Conservation (phyloP, 2,329 filamentous ascomycete genomes). For the Diaporthe nobilis region DNA sequence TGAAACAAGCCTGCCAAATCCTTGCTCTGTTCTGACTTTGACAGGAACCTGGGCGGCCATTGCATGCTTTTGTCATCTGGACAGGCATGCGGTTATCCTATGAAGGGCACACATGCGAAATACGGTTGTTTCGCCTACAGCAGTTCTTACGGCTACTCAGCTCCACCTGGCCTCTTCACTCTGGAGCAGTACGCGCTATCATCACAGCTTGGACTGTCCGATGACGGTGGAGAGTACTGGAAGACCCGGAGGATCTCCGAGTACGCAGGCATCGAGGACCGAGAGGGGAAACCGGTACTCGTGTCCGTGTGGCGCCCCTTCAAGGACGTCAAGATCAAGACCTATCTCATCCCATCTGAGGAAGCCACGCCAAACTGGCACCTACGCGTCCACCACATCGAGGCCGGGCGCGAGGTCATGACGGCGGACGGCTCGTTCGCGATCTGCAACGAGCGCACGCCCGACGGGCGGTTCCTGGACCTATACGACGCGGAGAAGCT, state of each 20-base stretch:
- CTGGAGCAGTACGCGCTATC: conserved; percentile 84
- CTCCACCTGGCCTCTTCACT: conserved; percentile 81
- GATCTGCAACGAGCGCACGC: conserved; percentile 68
- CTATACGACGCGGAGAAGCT: conserved; percentile 59
- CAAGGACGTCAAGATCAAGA: conserved; percentile 75
- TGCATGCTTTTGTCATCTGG: conserved; percentile 82
- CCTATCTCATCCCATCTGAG: conserved; percentile 74
- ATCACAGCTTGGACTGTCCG: conserved; percentile 81
- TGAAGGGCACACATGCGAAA: conserved; percentile 86
- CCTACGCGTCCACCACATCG: conserved; percentile 74
- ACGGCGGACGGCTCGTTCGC: conserved; percentile 84
- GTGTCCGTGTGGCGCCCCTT: conserved; percentile 81
- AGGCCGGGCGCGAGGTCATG: conserved; percentile 72
- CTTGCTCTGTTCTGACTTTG: not conserved
- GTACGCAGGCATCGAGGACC: conserved; percentile 72
- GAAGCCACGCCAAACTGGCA: conserved; percentile 77
- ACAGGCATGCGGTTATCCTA: conserved; percentile 85
- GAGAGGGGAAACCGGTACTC: conserved; percentile 69
- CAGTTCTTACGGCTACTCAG: conserved; percentile 82
- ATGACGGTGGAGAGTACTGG: conserved; percentile 85
- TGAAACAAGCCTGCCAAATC: not conserved
- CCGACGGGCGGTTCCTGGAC: conserved; percentile 65
- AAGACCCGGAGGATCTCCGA: conserved; percentile 79
- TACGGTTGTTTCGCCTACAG: conserved; percentile 86
- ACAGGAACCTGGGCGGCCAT: conserved; percentile 77